phyloP scores from a whole-genome alignment of 257 asterid species.

The Ophiorrhiza pumila region DNA sequence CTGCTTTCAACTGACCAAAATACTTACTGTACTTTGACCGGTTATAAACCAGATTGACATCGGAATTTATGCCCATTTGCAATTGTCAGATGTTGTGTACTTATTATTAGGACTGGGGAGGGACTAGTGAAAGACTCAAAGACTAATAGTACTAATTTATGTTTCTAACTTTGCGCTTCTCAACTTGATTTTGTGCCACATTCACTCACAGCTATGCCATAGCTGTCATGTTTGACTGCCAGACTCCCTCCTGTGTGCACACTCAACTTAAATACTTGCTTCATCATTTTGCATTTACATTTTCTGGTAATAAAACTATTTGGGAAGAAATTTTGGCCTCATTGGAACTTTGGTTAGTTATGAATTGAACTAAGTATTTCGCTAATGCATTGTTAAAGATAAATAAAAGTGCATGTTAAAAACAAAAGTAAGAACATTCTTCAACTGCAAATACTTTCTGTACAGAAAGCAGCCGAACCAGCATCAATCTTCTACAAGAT shows the following conservation, averaged over 20 bases:
- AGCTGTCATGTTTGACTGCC: slow-evolving; percentile 59
- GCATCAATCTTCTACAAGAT: slow-evolving; percentile 5
- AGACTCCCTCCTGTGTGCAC: not conserved
- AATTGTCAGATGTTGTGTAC: slow-evolving; percentile 37
- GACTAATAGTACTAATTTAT: not conserved
- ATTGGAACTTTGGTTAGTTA: not conserved
- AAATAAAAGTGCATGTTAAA: not conserved
- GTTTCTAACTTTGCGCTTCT: slow-evolving; percentile 3
- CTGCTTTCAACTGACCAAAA: not conserved
- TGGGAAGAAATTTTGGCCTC: not conserved
- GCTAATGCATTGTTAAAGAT: not conserved
- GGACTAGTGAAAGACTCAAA: too few species aligned
- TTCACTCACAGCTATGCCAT: slow-evolving; percentile 40
- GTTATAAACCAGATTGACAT: slow-evolving; percentile 36
- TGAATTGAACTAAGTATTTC: not conserved
- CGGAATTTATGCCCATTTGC: slow-evolving; percentile 48
- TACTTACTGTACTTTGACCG: slow-evolving; percentile 23
- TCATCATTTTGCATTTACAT: slow-evolving; percentile 1
- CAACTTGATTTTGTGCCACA: slow-evolving; percentile 32
- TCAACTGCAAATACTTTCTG: slow-evolving; percentile 21
- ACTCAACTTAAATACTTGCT: not conserved
- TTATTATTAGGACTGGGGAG: not conserved
- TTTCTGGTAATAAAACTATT: not conserved
- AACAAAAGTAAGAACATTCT: not conserved
- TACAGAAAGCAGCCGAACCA: slow-evolving; percentile 19